A percentile compares a stretch with the other conserved stretches of the same genome.
phyloP scores from a whole-genome alignment of 495 filamentous ascomycete genomes.

The Penicillium cataractarum region DNA sequence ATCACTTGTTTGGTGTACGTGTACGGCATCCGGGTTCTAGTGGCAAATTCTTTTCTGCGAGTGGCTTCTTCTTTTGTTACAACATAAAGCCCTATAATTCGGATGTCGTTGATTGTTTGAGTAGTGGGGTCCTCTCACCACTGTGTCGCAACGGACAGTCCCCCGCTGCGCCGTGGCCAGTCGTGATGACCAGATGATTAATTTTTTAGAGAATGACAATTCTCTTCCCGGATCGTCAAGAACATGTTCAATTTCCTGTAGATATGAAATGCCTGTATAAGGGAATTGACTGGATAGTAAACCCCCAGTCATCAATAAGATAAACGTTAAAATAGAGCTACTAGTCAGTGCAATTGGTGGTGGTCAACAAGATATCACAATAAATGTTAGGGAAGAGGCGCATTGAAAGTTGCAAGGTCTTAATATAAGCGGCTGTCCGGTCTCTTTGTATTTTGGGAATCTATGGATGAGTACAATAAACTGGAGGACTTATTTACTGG shows the following conservation, averaged over 20 bases:
- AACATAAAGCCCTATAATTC: neutral
- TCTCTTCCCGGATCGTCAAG: neutral
- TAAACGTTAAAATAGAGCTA: neutral
- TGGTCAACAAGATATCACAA: too few species aligned
- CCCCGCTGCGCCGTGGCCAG: neutral
- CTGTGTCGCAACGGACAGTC: neutral
- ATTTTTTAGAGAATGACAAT: neutral
- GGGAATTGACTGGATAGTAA: neutral
- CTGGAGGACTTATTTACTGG: slow-evolving; percentile 26
- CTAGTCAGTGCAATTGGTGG: too few species aligned
- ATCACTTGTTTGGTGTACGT: neutral
- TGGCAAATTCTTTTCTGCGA: neutral
- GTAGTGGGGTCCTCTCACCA: slow-evolving; percentile 3
- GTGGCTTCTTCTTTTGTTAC: neutral
- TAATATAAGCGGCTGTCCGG: neutral
- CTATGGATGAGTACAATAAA: slow-evolving; percentile 8
- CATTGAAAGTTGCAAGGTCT: neutral
- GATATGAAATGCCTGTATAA: neutral
- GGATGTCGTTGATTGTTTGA: slow-evolving; percentile 5
- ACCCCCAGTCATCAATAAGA: neutral
- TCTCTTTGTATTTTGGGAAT: slow-evolving; percentile 5
- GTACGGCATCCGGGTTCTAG: neutral
- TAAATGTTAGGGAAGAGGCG: neutral
- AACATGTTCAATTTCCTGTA: neutral
- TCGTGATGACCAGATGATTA: neutral